Conservation (phyloP, 2,329 filamentous ascomycete genomes). For the Rhytidhysteron rufulum region DNA sequence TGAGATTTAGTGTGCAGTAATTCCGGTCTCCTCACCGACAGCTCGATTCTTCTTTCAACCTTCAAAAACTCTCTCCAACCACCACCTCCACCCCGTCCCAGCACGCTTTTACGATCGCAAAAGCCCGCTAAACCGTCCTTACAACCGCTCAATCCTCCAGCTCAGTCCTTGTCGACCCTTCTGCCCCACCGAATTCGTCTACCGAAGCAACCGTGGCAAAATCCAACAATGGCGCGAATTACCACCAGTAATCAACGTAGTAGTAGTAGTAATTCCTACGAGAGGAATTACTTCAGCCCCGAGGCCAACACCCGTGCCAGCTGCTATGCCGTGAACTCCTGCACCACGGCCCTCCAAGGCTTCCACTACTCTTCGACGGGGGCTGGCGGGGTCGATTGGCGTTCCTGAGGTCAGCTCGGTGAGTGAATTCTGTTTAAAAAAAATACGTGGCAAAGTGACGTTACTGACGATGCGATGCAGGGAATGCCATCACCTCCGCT, state of each 20-base stretch:
- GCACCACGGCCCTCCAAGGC: conserved; percentile 67
- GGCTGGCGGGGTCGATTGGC: conserved; percentile 59
- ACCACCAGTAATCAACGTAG: conserved; percentile 65
- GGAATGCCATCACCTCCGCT: conserved; percentile 78
- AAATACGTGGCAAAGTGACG: no score
- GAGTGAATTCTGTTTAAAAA: conserved; percentile 17
- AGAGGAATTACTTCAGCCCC: conserved; percentile 50
- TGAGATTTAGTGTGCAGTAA: no score
- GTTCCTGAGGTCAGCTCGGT: conserved; percentile 45
- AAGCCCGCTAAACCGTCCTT: no score
- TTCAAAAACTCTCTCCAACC: no score
- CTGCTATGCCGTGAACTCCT: conserved; percentile 78
- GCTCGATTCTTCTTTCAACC: no score
- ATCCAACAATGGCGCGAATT: conserved; percentile 63
- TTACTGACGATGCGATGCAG: conserved; percentile 45
- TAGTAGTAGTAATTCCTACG: conserved; percentile 62
- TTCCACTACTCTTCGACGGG: conserved; percentile 96
- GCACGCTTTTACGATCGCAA: no score
- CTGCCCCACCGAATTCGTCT: no score
- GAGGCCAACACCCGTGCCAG: conserved; percentile 79
- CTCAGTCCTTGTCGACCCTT: no score
- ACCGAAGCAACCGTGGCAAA: conserved; percentile 44
- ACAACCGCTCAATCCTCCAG: no score
- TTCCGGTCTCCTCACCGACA: no score
- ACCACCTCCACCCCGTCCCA: no score